A percentile compares a stretch with the other conserved stretches of the same genome.
These are phyloP conservation scores for Ajuga chamaepitys DNA, from an alignment of 257 asterid genomes.

Conservation along the genomic window DNA sequence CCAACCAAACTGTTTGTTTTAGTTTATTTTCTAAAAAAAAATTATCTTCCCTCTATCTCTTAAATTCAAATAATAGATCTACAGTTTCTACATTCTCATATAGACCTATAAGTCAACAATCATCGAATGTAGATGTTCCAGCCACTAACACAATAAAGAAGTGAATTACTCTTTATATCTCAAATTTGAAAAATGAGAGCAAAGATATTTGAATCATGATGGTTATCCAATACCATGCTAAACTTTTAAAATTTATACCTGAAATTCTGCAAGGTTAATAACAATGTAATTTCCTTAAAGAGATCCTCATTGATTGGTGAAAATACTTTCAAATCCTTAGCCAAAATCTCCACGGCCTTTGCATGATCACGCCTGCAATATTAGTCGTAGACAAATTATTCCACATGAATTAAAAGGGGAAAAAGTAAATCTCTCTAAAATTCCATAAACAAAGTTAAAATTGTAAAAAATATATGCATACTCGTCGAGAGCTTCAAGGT, in stretches of 20 bases:
- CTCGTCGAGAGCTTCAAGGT: slow-evolving; percentile 61
- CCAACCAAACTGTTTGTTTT: no score
- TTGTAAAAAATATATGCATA: slow-evolving; percentile 14
- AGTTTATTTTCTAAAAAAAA: no score
- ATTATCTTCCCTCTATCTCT: no score
- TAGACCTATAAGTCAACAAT: no score
- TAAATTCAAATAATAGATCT: no score
- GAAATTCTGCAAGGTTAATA: slow-evolving; percentile 40
- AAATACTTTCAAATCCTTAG: slow-evolving; percentile 44
- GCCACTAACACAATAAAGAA: not conserved
- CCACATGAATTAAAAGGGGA: not conserved
- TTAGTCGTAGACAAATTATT: slow-evolving; percentile 7
- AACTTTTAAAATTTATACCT: slow-evolving; percentile 20
- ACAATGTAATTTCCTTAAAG: slow-evolving; percentile 41
- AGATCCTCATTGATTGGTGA: slow-evolving; percentile 34
- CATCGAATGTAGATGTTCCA: no score
- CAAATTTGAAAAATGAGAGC: not conserved
- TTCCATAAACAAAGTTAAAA: no score
- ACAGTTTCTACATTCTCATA: no score
- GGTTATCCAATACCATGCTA: slow-evolving; percentile 9
- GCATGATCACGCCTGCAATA: slow-evolving; percentile 38
- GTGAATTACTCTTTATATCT: not conserved
- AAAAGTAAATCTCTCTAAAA: not conserved
- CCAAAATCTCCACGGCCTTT: slow-evolving; percentile 55
- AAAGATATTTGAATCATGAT: not conserved